These are phyloP conservation scores for Triglochin maritima DNA, from an alignment of 106 monocot genomes.

Conservation along the genomic window DNA sequence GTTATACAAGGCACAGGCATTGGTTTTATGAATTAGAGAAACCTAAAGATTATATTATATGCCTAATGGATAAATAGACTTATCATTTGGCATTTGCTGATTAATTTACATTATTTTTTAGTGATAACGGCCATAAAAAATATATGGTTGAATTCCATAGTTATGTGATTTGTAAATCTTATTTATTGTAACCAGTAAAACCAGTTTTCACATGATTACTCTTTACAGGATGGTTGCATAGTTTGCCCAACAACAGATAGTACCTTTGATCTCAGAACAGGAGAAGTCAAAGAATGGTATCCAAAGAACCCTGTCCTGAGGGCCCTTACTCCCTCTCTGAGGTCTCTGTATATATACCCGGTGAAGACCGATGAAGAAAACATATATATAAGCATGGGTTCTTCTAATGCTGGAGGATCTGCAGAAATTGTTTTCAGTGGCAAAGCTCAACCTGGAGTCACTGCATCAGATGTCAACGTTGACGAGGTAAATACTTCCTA, in stretches of 20 bases:
- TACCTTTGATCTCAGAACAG: conserved; percentile 87
- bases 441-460: conserved; percentile 70
- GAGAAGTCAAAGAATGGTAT: conserved; percentile 88
- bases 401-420: conserved; percentile 31
- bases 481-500: conserved; percentile 49
- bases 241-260: conserved; percentile 96
- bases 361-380: conserved; percentile 64
- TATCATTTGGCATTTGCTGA: too few species aligned
- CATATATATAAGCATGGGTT: conserved; percentile 61
- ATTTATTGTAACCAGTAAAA: too few species aligned
- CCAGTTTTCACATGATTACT: background rate
- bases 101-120: too few species aligned
- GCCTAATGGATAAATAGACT: too few species aligned
- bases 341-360: conserved; percentile 62
- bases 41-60: too few species aligned
- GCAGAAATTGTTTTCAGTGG: conserved; percentile 98
- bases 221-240: conserved; percentile 90
- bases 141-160: too few species aligned
- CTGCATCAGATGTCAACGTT: conserved; percentile 85
- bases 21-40: too few species aligned
- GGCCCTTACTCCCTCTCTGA: conserved; percentile 71
- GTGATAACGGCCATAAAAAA: too few species aligned
- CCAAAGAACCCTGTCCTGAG: conserved; percentile 85
- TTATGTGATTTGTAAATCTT: too few species aligned
- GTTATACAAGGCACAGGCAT: too few species aligned